Evolutionary conservation across 1,284 basidiomycete species (phyloP).

Genomic region (Sphaerobolus stellatus): DNA sequence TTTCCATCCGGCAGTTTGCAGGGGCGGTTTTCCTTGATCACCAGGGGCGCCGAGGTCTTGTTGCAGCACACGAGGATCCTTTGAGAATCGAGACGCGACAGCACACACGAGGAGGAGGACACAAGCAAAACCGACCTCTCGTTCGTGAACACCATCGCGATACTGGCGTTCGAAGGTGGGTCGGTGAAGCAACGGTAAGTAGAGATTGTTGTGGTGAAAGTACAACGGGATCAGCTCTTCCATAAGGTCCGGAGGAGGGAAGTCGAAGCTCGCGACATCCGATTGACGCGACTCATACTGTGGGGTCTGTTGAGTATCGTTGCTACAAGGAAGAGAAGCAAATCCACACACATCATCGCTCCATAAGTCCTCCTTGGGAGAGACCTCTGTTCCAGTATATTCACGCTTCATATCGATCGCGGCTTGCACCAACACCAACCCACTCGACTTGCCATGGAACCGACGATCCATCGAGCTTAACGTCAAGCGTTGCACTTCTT

Average conservation of each 20-base stretch:
- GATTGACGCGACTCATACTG: neutral
- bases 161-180: conserved; percentile 69
- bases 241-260: conserved; percentile 65
- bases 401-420: conserved; percentile 68
- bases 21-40: conserved; percentile 37
- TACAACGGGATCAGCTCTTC: conserved; percentile 63
- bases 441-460: conserved; percentile 75
- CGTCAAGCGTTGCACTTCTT: conserved; percentile 36
- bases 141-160: conserved; percentile 54
- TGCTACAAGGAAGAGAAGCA: neutral
- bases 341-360: conserved; percentile 32
- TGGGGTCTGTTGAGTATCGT: neutral
- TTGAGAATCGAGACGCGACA: conserved; percentile 64
- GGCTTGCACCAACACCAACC: conserved; percentile 61
- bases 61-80: conserved; percentile 56
- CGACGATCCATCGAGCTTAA: conserved; percentile 40
- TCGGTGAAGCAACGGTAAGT: conserved; percentile 75
- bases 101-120: conserved; percentile 77
- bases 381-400: conserved; percentile 38
- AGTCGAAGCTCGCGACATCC: conserved; percentile 36
- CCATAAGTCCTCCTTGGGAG: conserved; percentile 4
- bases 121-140: conserved; percentile 62
- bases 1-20: conserved; percentile 70
- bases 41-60: neutral
- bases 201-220: conserved; percentile 61